Percentiles rank a stretch among this genome's conserved stretches.
phyloP scores from a whole-genome alignment of 352 stramenopile species.

The Plasmopara viticola region DNA sequence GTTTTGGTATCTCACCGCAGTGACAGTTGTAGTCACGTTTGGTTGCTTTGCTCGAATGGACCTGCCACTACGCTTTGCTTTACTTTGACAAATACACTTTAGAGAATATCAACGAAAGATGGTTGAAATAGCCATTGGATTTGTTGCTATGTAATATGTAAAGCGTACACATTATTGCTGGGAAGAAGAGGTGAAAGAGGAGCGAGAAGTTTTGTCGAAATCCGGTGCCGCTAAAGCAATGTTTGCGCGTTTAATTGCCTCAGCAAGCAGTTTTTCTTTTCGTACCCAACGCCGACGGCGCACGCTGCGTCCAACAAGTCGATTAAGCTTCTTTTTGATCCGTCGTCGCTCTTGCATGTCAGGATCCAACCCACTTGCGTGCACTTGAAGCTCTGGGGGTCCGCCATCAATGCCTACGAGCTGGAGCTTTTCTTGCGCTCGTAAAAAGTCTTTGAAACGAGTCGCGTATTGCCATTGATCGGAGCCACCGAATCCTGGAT shows the following conservation, averaged over 20 bases:
- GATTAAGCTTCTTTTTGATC: slow-evolving; percentile 80
- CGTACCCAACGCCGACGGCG: slow-evolving; percentile 74
- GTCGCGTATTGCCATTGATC: slow-evolving; percentile 85
- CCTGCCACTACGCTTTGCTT: slow-evolving; percentile 62
- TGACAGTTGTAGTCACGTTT: slow-evolving; percentile 80
- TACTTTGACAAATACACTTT: slow-evolving; percentile 32
- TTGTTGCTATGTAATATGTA: slow-evolving; percentile 21
- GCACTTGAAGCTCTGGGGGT: slow-evolving; percentile 13
- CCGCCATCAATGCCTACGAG: slow-evolving; percentile 17
- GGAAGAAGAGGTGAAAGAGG: slow-evolving; percentile 1
- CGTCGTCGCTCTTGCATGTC: slow-evolving; percentile 49
- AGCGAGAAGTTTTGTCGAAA: slow-evolving; percentile 4
- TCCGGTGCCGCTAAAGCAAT: slow-evolving; percentile 22
- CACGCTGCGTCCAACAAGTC: slow-evolving; percentile 71
- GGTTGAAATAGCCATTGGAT: slow-evolving; percentile 10
- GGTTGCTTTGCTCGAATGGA: slow-evolving; percentile 79
- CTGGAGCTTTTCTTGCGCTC: slow-evolving; percentile 43
- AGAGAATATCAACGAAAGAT: slow-evolving; percentile 6
- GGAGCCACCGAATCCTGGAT: slow-evolving; percentile 57
- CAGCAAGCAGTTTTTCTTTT: slow-evolving; percentile 60
- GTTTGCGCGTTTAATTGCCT: slow-evolving; percentile 29
- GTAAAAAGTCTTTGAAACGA: slow-evolving; percentile 80
- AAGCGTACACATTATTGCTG: slow-evolving; percentile 17
- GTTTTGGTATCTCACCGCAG: slow-evolving; percentile 82
- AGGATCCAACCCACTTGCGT: slow-evolving; percentile 19